phyloP scores from a whole-genome alignment of 1,139 yeast species.

The Kodamaea sp. region DNA sequence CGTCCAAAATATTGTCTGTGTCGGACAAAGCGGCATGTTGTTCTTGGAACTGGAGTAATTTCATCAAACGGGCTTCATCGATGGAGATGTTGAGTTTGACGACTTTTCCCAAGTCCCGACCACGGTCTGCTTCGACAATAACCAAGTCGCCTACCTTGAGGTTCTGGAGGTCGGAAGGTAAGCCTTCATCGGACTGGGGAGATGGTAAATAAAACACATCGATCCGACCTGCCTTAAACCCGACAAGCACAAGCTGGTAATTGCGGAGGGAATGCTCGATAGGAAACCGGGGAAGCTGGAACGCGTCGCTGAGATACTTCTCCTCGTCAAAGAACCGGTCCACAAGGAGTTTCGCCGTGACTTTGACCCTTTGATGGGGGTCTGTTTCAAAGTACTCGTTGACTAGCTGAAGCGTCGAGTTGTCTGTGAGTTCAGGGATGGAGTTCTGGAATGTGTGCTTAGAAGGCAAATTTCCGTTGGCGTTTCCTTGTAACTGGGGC shows the following conservation, averaged over 20 bases:
- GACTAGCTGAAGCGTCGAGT: slow-evolving; percentile 21
- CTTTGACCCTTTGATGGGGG: slow-evolving; percentile 45
- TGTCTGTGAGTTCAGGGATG: background rate
- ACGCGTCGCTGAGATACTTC: slow-evolving; percentile 31
- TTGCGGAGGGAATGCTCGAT: slow-evolving; percentile 35
- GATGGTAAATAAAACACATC: slow-evolving; percentile 77
- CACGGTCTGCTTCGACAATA: slow-evolving; percentile 97
- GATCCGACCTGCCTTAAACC: slow-evolving; percentile 82
- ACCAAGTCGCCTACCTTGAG: slow-evolving; percentile 72
- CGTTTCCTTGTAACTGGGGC: background rate
- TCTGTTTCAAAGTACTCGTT: slow-evolving; percentile 41
- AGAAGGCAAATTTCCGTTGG: background rate
- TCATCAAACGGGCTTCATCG: slow-evolving; percentile 61
- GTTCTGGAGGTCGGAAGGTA: slow-evolving; percentile 15
- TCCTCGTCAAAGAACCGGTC: slow-evolving; percentile 21
- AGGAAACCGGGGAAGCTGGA: slow-evolving; percentile 46
- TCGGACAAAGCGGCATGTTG: slow-evolving; percentile 53
- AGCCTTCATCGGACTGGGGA: slow-evolving; percentile 5
- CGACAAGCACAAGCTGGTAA: slow-evolving; percentile 59
- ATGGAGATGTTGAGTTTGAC: slow-evolving; percentile 64
- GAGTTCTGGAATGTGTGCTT: background rate
- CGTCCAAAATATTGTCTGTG: slow-evolving; percentile 10
- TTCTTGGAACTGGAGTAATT: slow-evolving; percentile 55
- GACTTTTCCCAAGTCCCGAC: slow-evolving; percentile 84
- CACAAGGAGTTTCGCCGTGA: slow-evolving; percentile 19